A percentile compares a stretch with the other conserved stretches of the same genome.
Evolutionary conservation across 208 protist genomes (phyloP).

Genomic region (Trypanosoma congolense): DNA sequence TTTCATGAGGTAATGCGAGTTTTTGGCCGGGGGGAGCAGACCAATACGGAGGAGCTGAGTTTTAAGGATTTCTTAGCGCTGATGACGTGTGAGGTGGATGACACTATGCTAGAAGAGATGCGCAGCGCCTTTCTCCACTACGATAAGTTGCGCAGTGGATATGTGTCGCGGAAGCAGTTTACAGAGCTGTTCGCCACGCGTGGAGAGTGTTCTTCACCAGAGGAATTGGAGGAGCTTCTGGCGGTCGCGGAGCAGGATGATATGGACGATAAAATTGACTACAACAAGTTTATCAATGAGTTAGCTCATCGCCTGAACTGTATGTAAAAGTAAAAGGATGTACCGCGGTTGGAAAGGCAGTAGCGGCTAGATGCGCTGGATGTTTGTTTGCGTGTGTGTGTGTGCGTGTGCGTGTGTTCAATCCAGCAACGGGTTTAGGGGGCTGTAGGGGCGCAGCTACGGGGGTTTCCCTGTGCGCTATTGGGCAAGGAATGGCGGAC

Average conservation of each 20-base stretch:
- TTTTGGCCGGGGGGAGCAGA: constrained; percentile 72
- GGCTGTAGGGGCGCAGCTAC: too few species aligned
- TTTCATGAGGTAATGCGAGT: constrained; percentile 94
- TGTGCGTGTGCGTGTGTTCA: too few species aligned
- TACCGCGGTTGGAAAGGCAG: not conserved
- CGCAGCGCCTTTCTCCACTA: constrained; percentile 67
- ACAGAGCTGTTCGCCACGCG: constrained; percentile 53
- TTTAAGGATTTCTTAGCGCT: constrained; percentile 86
- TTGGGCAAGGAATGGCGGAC: too few species aligned
- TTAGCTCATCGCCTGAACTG: constrained; percentile 45
- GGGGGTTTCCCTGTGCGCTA: too few species aligned
- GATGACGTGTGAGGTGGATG: constrained; percentile 43
- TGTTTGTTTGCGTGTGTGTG: too few species aligned
- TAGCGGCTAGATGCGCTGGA: constrained; percentile 2
- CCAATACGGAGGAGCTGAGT: constrained; percentile 52
- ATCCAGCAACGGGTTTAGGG: too few species aligned
- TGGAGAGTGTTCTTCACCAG: constrained; percentile 79
- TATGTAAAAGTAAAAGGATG: constrained; percentile 25
- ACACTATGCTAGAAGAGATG: constrained; percentile 66
- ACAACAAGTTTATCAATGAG: constrained; percentile 64
- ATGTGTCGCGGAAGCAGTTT: constrained; percentile 60
- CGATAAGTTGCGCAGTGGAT: constrained; percentile 80
- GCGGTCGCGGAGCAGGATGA: constrained; percentile 49
- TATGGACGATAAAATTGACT: constrained; percentile 54
- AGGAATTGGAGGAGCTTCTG: constrained; percentile 83